A percentile compares a stretch with the other conserved stretches of the same genome.
phyloP scores from a whole-genome alignment of 2,329 filamentous ascomycete genomes.

The Zopfia rhizophila region DNA sequence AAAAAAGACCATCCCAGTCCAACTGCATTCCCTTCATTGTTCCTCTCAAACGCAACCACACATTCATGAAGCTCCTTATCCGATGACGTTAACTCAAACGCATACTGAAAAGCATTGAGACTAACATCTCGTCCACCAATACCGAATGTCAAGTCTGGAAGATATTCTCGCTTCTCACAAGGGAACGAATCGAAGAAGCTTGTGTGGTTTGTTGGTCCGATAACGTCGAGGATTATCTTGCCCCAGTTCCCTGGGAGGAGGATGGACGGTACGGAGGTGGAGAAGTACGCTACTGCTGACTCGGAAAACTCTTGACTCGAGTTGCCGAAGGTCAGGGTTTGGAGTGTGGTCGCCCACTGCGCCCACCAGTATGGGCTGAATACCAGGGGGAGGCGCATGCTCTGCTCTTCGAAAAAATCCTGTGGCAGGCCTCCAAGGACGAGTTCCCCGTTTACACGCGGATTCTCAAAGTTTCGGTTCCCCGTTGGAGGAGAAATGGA shows the following conservation, averaged over 20 bases:
- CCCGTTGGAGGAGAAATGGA: not conserved
- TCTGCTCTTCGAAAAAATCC: too few relatives aligned
- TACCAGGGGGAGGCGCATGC: too few relatives aligned
- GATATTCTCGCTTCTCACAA: slow-evolving; percentile 3
- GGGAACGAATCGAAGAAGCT: not conserved
- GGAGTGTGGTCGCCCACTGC: too few relatives aligned
- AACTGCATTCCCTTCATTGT: not conserved
- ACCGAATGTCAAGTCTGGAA: slow-evolving; percentile 13
- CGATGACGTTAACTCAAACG: slow-evolving; percentile 5
- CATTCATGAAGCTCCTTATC: not conserved
- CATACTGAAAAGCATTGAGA: slow-evolving; percentile 13
- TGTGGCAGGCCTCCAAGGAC: too few relatives aligned
- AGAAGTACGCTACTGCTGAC: not conserved
- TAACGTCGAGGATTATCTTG: not conserved
- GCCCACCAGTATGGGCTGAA: too few relatives aligned
- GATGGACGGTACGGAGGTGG: not conserved
- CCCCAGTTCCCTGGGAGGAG: not conserved
- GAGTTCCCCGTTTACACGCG: too few relatives aligned
- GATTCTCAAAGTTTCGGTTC: not conserved
- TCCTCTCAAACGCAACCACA: too few relatives aligned
- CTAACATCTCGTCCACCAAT: slow-evolving; percentile 11
- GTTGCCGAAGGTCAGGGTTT: not conserved
- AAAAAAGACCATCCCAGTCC: slow-evolving; percentile 9
- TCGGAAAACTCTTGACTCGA: not conserved
- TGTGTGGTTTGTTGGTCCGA: not conserved